Evolutionary conservation across 2,329 filamentous ascomycete species (phyloP), one percentile per base, ranked within the genome.

Genomic region (Fusarium pininemorale): DNA sequence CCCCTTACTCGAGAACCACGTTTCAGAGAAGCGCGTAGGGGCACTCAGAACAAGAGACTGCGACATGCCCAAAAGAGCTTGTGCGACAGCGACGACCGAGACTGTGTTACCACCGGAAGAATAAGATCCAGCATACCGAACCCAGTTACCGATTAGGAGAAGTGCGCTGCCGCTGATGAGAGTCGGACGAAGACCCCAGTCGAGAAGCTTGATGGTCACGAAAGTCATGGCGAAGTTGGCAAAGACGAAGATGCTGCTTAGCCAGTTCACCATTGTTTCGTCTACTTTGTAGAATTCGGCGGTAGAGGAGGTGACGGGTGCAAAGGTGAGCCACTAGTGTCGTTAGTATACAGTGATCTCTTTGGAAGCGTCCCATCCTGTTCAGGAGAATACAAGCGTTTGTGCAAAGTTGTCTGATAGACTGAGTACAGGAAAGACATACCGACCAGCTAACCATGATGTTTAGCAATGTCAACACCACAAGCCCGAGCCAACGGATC

Each of bases 281-380:
- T 56, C 26, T 2, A 18, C 20, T 0, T 2, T 0, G 26, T 56
- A 56, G 26, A 42, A 56, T 16, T 30, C 0, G 20, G 26, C 26
- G 22, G 37, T 24, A 0, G 53, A 32, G 2, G 53, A 42, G 0
- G 37, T 56, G 53, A 32, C 37, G 4, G 53, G 37, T 6, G 26
- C 6, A 1, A 42, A 56, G 2, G 37, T 42, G 6, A 56, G 8
- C 53, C 37, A 30, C 53, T 42, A 4, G 3, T 24, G 9, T n/a
- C 0, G 15, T 41, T 0, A 55, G 37, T 30, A 18, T 14, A 10
- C 6, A 2, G 5, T n/a, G 18, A 2, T 28, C 5, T 28, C 6
- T 3, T 3, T 38, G 13, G 0, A 1, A 1, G 5, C 0, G 3
- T 3, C 4, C 16, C 26, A 22, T 38, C 0, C 3, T 38, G 6